Percentiles rank a stretch among this genome's conserved stretches.
Conservation (phyloP, 139 green algal species). For the Ostreobium quekettii region DNA sequence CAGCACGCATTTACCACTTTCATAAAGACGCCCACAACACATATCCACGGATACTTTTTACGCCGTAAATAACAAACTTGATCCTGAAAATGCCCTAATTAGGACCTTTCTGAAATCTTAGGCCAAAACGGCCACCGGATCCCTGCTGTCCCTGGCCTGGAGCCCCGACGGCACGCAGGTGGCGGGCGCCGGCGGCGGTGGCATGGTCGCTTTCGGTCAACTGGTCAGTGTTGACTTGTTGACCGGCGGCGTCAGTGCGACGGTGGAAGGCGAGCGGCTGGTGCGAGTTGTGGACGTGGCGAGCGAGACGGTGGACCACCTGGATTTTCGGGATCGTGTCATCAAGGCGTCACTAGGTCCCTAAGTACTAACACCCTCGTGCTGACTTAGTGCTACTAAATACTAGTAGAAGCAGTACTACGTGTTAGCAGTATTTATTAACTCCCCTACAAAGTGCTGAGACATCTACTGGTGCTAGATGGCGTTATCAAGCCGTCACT, state of each 20-base stretch:
- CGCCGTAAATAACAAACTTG: no score
- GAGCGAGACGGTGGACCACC: slow-evolving; percentile 48
- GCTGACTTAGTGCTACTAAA: no score
- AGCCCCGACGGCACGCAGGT: slow-evolving; percentile 60
- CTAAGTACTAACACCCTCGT: neutral
- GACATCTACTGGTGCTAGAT: slow-evolving; percentile 67
- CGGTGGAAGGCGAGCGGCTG: slow-evolving; percentile 33
- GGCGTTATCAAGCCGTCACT: slow-evolving; percentile 58
- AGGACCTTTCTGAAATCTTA: no score
- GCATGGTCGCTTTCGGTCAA: slow-evolving; percentile 44
- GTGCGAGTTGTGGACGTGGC: slow-evolving; percentile 45
- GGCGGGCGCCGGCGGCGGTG: slow-evolving; percentile 46
- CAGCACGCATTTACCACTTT: no score
- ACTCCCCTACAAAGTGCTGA: slow-evolving; percentile 45
- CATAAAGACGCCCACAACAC: no score
- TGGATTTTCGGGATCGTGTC: slow-evolving; percentile 69
- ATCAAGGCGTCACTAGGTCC: slow-evolving; percentile 55
- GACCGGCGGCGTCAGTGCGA: slow-evolving; percentile 24
- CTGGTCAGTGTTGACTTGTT: slow-evolving; percentile 29
- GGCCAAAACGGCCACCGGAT: slow-evolving; percentile 32
- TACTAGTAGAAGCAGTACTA: no score
- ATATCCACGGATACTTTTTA: no score
- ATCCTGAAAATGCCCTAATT: no score
- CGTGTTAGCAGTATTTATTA: no score
- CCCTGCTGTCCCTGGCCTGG: slow-evolving; percentile 47